Percentiles rank a stretch among this genome's conserved stretches.
These are phyloP conservation scores for Claviceps citrina DNA, from an alignment of 2,329 filamentous ascomycete genomes.

Conservation along the genomic window DNA sequence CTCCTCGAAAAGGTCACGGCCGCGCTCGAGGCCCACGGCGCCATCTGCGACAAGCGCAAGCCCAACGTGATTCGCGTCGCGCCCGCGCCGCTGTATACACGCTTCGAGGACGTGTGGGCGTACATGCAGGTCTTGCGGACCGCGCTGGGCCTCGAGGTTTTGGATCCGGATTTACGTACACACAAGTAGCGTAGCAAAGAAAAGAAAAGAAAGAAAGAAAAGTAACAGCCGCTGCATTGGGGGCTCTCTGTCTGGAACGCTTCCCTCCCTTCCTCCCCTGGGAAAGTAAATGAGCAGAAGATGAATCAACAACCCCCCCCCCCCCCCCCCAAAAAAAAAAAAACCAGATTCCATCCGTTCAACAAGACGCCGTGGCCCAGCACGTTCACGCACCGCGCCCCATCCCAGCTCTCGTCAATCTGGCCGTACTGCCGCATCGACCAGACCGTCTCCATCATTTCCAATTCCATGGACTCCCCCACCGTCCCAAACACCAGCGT, in stretches of 20 bases:
- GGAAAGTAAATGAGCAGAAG: no score
- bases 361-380: conserved; percentile 25
- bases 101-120: conserved; percentile 52
- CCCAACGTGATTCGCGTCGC: conserved; percentile 75
- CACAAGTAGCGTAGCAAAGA: background rate
- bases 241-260: no score
- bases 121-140: conserved; percentile 28
- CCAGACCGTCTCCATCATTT: conserved; percentile 34
- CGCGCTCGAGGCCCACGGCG: conserved; percentile 49
- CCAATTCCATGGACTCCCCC: conserved; percentile 25
- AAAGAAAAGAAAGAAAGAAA: no score
- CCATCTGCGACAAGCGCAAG: conserved; percentile 70
- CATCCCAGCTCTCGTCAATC: conserved; percentile 29
- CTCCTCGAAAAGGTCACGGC: conserved; percentile 53
- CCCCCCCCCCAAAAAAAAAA: no score
- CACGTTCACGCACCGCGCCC: conserved; percentile 27
- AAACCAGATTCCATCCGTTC: conserved; percentile 15
- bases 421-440: conserved; percentile 19
- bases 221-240: background rate
- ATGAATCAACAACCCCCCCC: background rate
- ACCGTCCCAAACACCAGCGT: conserved; percentile 31
- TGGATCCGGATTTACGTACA: background rate
- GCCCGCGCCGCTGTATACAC: conserved; percentile 72
- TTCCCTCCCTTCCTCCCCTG: no score
- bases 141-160: conserved; percentile 12